phyloP scores from a whole-genome alignment of 2,329 filamentous ascomycete genomes.

The Xylaria sp. region DNA sequence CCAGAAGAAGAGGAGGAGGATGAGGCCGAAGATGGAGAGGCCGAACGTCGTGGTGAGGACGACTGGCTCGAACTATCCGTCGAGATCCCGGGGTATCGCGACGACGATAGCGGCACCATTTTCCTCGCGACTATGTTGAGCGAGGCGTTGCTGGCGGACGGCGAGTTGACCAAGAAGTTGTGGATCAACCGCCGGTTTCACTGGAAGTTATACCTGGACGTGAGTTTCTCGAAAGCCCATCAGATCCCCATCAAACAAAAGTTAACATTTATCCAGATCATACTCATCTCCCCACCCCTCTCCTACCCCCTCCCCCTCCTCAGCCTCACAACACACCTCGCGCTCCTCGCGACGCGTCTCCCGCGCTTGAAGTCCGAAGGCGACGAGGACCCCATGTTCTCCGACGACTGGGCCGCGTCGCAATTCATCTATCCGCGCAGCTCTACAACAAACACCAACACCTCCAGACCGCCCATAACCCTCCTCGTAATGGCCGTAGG shows the following conservation, averaged over 20 bases:
- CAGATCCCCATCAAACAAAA: no score
- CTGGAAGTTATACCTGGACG: slow-evolving; percentile 96
- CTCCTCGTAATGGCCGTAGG: slow-evolving; percentile 89
- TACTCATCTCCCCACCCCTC: slow-evolving; percentile 90
- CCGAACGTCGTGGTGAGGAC: slow-evolving; percentile 53
- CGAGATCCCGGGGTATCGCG: slow-evolving; percentile 88
- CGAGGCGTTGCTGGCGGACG: slow-evolving; percentile 83
- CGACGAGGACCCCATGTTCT: slow-evolving; percentile 96
- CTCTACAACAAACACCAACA: slow-evolving; percentile 1
- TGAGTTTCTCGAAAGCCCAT: slow-evolving; percentile 57
- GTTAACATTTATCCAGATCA: slow-evolving; percentile 72
- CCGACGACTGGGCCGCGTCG: slow-evolving; percentile 95
- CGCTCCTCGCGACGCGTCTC: slow-evolving; percentile 85
- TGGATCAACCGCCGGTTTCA: slow-evolving; percentile 93
- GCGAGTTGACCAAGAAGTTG: slow-evolving; percentile 74
- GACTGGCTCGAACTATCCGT: slow-evolving; percentile 92
- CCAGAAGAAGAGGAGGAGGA: slow-evolving; percentile 38
- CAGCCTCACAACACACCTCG: slow-evolving; percentile 91
- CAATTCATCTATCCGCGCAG: slow-evolving; percentile 76
- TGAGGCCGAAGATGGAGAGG: slow-evolving; percentile 38
- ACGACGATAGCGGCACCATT: slow-evolving; percentile 89
- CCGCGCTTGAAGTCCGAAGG: slow-evolving; percentile 86
- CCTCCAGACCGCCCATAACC: slow-evolving; percentile 80
- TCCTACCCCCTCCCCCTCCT: slow-evolving; percentile 94
- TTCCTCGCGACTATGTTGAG: slow-evolving; percentile 89